Evolutionary conservation across 2,329 filamentous ascomycete genomes (phyloP).

Genomic region (Trichophyton schoenleinii): DNA sequence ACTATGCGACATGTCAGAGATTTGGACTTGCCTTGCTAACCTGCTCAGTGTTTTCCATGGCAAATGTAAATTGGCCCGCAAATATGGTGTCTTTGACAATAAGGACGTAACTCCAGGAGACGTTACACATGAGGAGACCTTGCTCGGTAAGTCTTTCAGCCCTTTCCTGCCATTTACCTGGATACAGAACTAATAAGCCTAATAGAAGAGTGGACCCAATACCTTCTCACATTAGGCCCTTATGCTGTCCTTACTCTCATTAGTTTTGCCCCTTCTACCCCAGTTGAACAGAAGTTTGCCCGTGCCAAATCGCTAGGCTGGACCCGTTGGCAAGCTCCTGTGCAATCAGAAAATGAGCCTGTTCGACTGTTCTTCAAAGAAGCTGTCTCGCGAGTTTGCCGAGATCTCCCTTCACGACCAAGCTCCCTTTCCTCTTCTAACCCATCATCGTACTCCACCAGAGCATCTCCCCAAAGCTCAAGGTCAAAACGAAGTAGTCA

Average conservation of each 20-base stretch:
- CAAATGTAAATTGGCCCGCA: constrained; percentile 42
- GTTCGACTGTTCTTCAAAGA: constrained; percentile 49
- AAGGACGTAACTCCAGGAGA: constrained; percentile 37
- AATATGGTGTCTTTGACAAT: constrained; percentile 45
- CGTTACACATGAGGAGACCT: constrained; percentile 34
- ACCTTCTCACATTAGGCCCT: constrained; percentile 48
- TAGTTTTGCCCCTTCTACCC: constrained; percentile 28
- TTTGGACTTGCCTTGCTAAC: constrained; percentile 49
- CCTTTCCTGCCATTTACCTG: background rate
- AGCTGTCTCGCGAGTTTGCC: constrained; percentile 44
- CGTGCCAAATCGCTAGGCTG: constrained; percentile 44
- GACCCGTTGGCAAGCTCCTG: constrained; percentile 42
- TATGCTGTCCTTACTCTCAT: constrained; percentile 43
- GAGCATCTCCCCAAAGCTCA: background rate
- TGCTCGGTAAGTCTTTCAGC: constrained; percentile 35
- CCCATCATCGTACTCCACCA: background rate
- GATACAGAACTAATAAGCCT: background rate
- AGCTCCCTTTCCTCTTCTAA: background rate
- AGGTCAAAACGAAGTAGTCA: constrained; percentile 1
- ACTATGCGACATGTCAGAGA: constrained; percentile 52
- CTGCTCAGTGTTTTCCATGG: constrained; percentile 45
- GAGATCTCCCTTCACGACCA: constrained; percentile 11
- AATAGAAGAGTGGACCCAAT: constrained; percentile 49
- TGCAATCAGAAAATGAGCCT: constrained; percentile 29
- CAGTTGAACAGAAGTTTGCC: constrained; percentile 36